A percentile compares a stretch with the other conserved stretches of the same genome.
These are phyloP conservation scores for Fusarium pilosicola DNA, from an alignment of 2,329 filamentous ascomycete genomes.

Conservation along the genomic window DNA sequence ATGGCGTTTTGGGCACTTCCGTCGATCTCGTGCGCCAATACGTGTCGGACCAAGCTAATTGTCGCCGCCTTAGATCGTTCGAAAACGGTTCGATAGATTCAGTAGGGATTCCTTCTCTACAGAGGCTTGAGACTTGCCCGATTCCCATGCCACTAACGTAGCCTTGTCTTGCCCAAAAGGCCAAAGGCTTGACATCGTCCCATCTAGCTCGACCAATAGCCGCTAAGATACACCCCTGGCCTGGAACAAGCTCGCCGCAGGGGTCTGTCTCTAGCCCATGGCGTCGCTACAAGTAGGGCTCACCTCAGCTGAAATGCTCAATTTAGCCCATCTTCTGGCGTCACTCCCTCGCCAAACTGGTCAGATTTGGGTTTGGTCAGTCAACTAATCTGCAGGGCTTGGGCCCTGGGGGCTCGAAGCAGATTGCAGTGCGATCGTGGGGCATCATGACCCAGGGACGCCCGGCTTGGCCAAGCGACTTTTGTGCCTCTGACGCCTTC, in stretches of 20 bases:
- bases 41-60: constrained; percentile 14
- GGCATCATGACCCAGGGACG: constrained; percentile 38
- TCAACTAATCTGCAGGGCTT: constrained; percentile 32
- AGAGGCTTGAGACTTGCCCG: constrained; percentile 26
- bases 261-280: constrained; percentile 40
- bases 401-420: constrained; percentile 28
- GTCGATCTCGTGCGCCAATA: constrained; percentile 24
- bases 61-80: constrained; percentile 20
- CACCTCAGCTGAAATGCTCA: constrained; percentile 53
- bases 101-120: constrained; percentile 18
- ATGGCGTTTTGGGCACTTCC: constrained; percentile 15
- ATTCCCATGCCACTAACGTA: constrained; percentile 16
- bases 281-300: constrained; percentile 47
- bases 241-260: constrained; percentile 45
- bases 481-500: constrained; percentile 39
- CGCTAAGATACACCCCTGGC: constrained; percentile 33
- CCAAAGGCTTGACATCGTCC: constrained; percentile 27
- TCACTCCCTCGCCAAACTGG: constrained; percentile 40
- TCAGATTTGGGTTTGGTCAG: constrained; percentile 34
- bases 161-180: constrained; percentile 28
- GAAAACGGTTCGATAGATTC: constrained; percentile 33
- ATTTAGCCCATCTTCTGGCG: constrained; percentile 41
- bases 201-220: constrained; percentile 42
- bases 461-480: constrained; percentile 28
- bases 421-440: constrained; percentile 47